Conservation (phyloP, 2,329 filamentous ascomycete genomes). For the Aspergillus neotritici region DNA sequence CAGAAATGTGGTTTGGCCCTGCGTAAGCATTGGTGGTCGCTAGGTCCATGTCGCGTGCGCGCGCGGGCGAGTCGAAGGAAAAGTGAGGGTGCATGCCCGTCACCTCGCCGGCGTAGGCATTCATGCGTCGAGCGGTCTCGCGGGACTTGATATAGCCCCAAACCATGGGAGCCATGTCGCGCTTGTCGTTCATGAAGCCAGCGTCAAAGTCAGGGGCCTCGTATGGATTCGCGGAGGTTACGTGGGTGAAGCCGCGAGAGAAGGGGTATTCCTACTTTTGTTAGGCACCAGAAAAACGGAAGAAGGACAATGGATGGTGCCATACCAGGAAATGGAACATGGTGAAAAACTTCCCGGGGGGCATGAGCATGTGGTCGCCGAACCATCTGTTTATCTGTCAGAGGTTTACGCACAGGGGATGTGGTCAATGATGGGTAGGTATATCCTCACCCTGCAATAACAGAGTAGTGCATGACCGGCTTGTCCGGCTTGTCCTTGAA, state of each 20-base stretch:
- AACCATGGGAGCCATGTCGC: constrained; percentile 79
- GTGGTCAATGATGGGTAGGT: no score
- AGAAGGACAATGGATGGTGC: neutral
- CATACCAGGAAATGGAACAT: constrained; percentile 70
- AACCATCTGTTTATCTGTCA: constrained; percentile 31
- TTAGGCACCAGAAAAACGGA: neutral
- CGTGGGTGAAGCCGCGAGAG: constrained; percentile 66
- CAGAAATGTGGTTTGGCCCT: constrained; percentile 63
- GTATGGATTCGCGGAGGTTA: constrained; percentile 66
- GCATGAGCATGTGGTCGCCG: constrained; percentile 54
- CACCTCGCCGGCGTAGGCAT: constrained; percentile 71
- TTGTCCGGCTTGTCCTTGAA: constrained; percentile 82
- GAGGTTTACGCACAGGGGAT: neutral
- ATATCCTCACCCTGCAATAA: constrained; percentile 56
- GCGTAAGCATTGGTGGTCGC: constrained; percentile 70
- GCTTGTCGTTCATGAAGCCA: constrained; percentile 79
- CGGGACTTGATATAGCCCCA: constrained; percentile 80
- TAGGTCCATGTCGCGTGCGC: constrained; percentile 67
- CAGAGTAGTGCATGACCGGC: constrained; percentile 78
- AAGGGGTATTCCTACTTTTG: constrained; percentile 60
- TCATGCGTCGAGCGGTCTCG: constrained; percentile 72
- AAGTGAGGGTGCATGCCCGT: constrained; percentile 64
- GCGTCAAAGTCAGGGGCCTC: constrained; percentile 71
- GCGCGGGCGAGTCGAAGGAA: constrained; percentile 62
- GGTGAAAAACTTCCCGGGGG: constrained; percentile 72